Evolutionary conservation across 1,139 yeast genomes (phyloP), one percentile per base, ranked within the genome.

Genomic region (Blastobotrys proliferans): DNA sequence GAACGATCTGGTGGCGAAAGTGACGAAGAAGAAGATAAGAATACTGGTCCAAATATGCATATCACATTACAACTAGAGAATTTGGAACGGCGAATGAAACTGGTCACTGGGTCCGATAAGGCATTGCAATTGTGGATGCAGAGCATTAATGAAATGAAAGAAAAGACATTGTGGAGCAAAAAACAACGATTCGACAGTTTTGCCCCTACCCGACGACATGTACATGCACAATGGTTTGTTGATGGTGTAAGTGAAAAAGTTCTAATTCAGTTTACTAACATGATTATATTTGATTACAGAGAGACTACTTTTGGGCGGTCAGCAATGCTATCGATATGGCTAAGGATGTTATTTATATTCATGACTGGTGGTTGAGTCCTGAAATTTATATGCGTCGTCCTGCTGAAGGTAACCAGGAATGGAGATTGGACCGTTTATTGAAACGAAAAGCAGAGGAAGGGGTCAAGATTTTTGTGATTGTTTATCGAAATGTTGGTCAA

Each of bases 301-400:
- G 97, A 58, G 98, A 94, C 63, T 86, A 94, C 63, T 84, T 87
- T 67, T 94, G 97, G 97, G 94, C 97, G 1, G 80, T 90, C 4
- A 85, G 95, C 33, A 79, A 88, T 5, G 98, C 97, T 0, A 70
- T 92, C 48, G 90, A 83, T 54, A 81, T 86, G 86, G 98, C 99
- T 1, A 81, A 81, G 55, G 98, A 92, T 67, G 94, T 85, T 1
- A 83, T 94, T 34, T 94, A 82, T 61, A 87, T 94, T 43, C 97
- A 92, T 61, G 99, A 92, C 61, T 94, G 99, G 99, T 94, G 98
- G 98, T 69, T 94, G 25, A 78, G 94, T 9, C 99, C 99, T 0
- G 98, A 94, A 61, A 62, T 92, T 9, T 92, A 94, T 56, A 69
- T 94, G 66, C 76, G 98, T 51, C 73, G 99, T 42, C 98, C 98